Percentiles rank a stretch among this genome's conserved stretches.
Conservation (phyloP, 805 yeast genomes). For the Lipomyces orientalis region DNA sequence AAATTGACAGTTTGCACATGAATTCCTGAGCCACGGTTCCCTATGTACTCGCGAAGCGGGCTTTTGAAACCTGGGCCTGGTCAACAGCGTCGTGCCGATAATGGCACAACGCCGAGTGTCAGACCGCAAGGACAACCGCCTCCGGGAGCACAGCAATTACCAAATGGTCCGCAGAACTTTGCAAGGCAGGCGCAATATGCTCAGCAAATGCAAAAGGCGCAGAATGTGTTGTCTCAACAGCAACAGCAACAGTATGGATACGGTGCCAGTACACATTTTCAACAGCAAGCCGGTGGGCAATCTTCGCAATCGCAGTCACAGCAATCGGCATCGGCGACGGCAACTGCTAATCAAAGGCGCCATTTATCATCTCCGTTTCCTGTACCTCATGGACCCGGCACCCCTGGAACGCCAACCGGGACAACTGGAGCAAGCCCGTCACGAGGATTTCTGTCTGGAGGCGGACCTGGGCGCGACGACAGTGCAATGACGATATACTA, state of each 20-base stretch:
- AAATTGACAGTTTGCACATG: neutral
- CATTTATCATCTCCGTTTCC: conserved; percentile 34
- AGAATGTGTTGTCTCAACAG: conserved; percentile 15
- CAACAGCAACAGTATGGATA: conserved; percentile 17
- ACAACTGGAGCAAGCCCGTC: conserved; percentile 25
- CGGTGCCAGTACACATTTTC: conserved; percentile 7
- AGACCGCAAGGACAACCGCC: conserved; percentile 9
- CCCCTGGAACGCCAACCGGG: conserved; percentile 33
- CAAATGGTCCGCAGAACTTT: neutral
- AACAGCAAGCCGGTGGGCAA: conserved; percentile 13
- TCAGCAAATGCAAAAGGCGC: neutral
- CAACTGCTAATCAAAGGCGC: conserved; percentile 22
- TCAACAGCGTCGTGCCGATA: conserved; percentile 13
- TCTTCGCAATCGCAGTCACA: conserved; percentile 18
- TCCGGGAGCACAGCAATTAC: conserved; percentile 8
- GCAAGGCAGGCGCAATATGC: neutral
- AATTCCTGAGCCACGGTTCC: neutral
- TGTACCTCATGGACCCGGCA: conserved; percentile 20
- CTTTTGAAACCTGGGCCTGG: conserved; percentile 19
- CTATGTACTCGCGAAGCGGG: conserved; percentile 26
- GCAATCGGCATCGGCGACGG: conserved; percentile 11
- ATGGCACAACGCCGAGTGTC: conserved; percentile 1
- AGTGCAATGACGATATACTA: conserved; percentile 22
- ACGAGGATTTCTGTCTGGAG: conserved; percentile 3
- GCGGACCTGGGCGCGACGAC: conserved; percentile 26